These are phyloP conservation scores for Penicillium coffeae DNA, from an alignment of 495 filamentous ascomycete species.

Conservation along the genomic window DNA sequence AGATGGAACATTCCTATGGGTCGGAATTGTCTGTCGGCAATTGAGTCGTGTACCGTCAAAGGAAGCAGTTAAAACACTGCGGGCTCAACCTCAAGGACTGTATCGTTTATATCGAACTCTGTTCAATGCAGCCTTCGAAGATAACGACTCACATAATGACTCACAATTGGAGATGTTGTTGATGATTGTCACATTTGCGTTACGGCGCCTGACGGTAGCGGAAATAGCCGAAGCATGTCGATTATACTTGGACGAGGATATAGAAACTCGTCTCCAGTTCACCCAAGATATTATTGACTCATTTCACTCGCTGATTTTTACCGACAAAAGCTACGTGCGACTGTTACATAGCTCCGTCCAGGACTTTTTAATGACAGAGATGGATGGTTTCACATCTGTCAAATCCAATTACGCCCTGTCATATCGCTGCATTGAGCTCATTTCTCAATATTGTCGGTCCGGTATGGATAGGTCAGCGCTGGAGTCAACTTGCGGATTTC, in stretches of 20 bases:
- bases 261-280: slow-evolving; percentile 1
- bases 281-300: slow-evolving; percentile 13
- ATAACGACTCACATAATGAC: background rate
- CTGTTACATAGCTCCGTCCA: slow-evolving; percentile 22
- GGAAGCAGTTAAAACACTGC: slow-evolving; percentile 11
- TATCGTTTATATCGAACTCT: slow-evolving; percentile 15
- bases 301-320: slow-evolving; percentile 17
- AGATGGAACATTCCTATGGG: slow-evolving; percentile 30
- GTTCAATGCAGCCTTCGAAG: slow-evolving; percentile 12
- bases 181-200: slow-evolving; percentile 8
- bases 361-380: slow-evolving; percentile 15
- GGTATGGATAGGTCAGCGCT: background rate
- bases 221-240: slow-evolving; percentile 12
- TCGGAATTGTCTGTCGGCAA: slow-evolving; percentile 20
- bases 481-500: background rate
- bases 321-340: slow-evolving; percentile 9
- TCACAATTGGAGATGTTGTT: slow-evolving; percentile 8
- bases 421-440: background rate
- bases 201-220: slow-evolving; percentile 7
- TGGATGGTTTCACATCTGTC: background rate
- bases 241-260: slow-evolving; percentile 14
- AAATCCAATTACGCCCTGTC: background rate
- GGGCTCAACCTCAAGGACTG: slow-evolving; percentile 11
- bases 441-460: background rate
- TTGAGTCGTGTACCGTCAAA: slow-evolving; percentile 5